Percentiles rank a stretch among this genome's conserved stretches.
Evolutionary conservation across 1,284 basidiomycete species (phyloP).

Genomic region (Coriolopsis trogii): DNA sequence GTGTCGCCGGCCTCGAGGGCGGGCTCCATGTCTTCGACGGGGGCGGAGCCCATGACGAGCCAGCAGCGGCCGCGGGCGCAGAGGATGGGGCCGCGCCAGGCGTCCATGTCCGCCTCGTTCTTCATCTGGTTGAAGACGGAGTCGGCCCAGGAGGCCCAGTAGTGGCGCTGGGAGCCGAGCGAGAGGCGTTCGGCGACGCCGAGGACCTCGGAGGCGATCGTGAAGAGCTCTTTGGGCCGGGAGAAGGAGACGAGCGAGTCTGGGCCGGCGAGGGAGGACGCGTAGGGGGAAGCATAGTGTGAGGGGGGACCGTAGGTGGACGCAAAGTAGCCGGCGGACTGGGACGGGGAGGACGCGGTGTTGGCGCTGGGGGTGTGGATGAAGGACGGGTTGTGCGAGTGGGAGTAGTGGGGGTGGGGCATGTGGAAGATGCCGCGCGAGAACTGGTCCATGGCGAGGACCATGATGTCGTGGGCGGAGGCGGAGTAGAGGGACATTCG

Average conservation of each 20-base stretch:
- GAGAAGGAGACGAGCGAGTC: conserved; percentile 42
- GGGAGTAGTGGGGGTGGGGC: conserved; percentile 52
- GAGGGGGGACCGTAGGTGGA: conserved; percentile 8
- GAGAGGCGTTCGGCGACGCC: conserved; percentile 58
- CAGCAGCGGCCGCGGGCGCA: conserved; percentile 55
- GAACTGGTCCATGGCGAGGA: conserved; percentile 68
- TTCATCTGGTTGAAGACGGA: conserved; percentile 63
- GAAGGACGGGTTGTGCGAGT: conserved; percentile 29
- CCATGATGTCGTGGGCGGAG: conserved; percentile 53
- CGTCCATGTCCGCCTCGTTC: conserved; percentile 53
- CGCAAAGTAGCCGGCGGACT: conserved; percentile 16
- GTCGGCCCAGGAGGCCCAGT: conserved; percentile 65
- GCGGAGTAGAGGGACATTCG: conserved; percentile 49
- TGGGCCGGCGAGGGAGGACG: not conserved
- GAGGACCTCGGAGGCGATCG: conserved; percentile 62
- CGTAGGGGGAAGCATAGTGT: conserved; percentile 16
- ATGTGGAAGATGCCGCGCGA: conserved; percentile 69
- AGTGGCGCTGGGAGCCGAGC: conserved; percentile 44
- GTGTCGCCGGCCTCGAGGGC: conserved; percentile 46
- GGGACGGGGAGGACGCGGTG: conserved; percentile 11
- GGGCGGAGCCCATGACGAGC: conserved; percentile 54
- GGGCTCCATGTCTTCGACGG: conserved; percentile 54
- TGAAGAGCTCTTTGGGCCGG: conserved; percentile 59
- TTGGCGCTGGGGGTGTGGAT: conserved; percentile 16
- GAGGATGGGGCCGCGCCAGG: conserved; percentile 48